phyloP scores from a whole-genome alignment of 2,329 filamentous ascomycete genomes.

The Amesomyces nigricolor region DNA sequence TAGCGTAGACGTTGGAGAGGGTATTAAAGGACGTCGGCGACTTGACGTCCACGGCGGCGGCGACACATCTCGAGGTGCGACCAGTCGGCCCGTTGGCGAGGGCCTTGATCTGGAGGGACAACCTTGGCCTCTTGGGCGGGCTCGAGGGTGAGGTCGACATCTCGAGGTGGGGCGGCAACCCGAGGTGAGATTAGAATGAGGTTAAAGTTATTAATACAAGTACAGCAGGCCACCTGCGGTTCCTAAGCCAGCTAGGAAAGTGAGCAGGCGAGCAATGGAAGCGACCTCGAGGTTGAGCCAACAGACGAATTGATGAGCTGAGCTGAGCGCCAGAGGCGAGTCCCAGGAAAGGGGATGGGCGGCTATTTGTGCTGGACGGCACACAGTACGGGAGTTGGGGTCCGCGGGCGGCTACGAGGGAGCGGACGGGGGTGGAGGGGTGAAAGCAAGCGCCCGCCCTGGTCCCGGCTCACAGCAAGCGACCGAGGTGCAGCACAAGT shows the following conservation, averaged over 20 bases:
- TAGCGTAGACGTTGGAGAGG: constrained; percentile 59
- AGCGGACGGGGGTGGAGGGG: constrained; percentile 2
- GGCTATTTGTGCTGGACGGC: constrained; percentile 25
- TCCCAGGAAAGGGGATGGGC: constrained; percentile 19
- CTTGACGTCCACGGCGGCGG: constrained; percentile 47
- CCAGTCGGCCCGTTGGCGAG: constrained; percentile 33
- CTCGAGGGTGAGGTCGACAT: constrained; percentile 27
- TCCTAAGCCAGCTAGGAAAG: constrained; percentile 22
- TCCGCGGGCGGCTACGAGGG: constrained; percentile 16
- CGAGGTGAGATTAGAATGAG: neutral
- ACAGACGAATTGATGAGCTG: constrained; percentile 14
- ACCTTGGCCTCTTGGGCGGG: constrained; percentile 46
- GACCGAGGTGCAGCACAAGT: neutral
- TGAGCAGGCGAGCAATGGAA: constrained; percentile 8
- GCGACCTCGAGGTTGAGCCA: constrained; percentile 17
- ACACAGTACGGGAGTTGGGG: neutral
- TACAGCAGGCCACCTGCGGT: constrained; percentile 13
- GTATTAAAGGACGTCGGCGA: constrained; percentile 62
- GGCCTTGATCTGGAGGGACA: constrained; percentile 45
- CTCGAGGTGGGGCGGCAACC: neutral
- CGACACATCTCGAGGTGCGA: constrained; percentile 39
- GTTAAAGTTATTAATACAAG: constrained; percentile 1
- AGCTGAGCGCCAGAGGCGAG: constrained; percentile 15
- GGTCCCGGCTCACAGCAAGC: neutral
- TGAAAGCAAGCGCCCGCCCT: constrained; percentile 11